These are phyloP conservation scores for Pyricularia sp. DNA, from an alignment of 2,329 filamentous ascomycete species.

Conservation along the genomic window DNA sequence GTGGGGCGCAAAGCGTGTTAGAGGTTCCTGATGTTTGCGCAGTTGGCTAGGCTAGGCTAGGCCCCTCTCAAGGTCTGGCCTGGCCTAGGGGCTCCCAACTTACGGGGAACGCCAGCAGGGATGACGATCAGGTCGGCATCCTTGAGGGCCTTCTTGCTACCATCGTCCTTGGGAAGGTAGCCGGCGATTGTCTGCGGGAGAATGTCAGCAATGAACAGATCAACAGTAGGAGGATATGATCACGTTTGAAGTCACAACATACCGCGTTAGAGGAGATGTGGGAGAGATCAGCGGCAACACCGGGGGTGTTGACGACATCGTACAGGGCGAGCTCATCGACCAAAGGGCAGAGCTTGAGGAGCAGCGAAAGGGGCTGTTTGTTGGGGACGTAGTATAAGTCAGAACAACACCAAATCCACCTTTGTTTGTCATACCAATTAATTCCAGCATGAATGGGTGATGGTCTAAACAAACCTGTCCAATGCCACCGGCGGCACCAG, in stretches of 20 bases:
- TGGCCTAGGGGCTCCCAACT: constrained; percentile 20
- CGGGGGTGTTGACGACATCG: constrained; percentile 98
- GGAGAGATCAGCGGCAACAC: constrained; percentile 89
- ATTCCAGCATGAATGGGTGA: neutral
- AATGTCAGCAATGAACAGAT: neutral
- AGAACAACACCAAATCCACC: neutral
- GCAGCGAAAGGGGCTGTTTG: constrained; percentile 77
- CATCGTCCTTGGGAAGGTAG: constrained; percentile 75
- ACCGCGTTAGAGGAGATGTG: constrained; percentile 89
- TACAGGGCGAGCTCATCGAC: constrained; percentile 91
- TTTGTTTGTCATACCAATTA: neutral
- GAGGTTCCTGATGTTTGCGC: neutral
- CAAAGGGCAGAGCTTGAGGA: constrained; percentile 80
- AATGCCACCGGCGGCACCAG: constrained; percentile 96
- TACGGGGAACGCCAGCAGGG: constrained; percentile 94
- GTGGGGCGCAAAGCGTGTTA: neutral
- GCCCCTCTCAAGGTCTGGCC: neutral
- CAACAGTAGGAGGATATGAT: neutral
- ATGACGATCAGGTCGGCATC: constrained; percentile 95
- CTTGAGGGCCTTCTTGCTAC: constrained; percentile 77
- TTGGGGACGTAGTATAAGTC: neutral
- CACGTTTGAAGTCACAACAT: constrained; percentile 16
- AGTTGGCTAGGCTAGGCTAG: neutral
- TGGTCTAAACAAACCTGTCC: constrained; percentile 61
- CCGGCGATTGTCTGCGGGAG: constrained; percentile 61